phyloP scores from a whole-genome alignment of 306 rosid species.

The Alnus rubra region DNA sequence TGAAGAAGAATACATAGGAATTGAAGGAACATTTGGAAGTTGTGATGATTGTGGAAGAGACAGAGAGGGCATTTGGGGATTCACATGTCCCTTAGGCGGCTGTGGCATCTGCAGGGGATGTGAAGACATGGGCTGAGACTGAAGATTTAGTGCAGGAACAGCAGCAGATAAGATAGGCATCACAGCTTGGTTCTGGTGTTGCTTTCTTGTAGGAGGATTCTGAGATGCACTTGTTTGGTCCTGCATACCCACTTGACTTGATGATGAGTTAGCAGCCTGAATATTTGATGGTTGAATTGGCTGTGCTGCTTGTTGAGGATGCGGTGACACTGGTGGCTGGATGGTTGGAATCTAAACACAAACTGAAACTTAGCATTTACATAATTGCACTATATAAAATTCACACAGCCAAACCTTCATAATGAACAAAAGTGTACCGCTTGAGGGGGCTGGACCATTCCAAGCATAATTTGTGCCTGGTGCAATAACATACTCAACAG shows the following conservation, averaged over 20 bases:
- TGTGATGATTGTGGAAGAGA: conserved; percentile 73
- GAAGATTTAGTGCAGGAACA: conserved; percentile 59
- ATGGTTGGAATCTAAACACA: conserved; percentile 66
- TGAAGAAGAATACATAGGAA: conserved; percentile 68
- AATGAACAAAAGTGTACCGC: conserved; percentile 43
- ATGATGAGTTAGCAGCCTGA: conserved; percentile 54
- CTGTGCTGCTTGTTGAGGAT: conserved; percentile 57
- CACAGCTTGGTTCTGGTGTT: conserved; percentile 63
- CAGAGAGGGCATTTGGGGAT: conserved; percentile 50
- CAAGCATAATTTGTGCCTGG: conserved; percentile 98
- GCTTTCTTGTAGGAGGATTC: conserved; percentile 59
- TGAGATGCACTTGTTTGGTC: conserved; percentile 73
- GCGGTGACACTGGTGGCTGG: conserved; percentile 62
- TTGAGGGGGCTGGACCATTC: conserved; percentile 94
- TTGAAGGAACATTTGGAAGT: conserved; percentile 56
- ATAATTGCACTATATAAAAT: conserved; percentile 10
- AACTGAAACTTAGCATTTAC: conserved; percentile 18
- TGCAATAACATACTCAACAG: conserved; percentile 22
- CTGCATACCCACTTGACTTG: conserved; percentile 53
- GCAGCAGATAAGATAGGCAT: conserved; percentile 58
- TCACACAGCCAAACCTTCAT: conserved; percentile 13
- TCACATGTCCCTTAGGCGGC: conserved; percentile 65
- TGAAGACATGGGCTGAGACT: conserved; percentile 62
- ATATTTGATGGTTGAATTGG: conserved; percentile 48
- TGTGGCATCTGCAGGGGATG: conserved; percentile 64